phyloP scores from a whole-genome alignment of 805 yeast genomes.

The Schwanniomyces sp. region DNA sequence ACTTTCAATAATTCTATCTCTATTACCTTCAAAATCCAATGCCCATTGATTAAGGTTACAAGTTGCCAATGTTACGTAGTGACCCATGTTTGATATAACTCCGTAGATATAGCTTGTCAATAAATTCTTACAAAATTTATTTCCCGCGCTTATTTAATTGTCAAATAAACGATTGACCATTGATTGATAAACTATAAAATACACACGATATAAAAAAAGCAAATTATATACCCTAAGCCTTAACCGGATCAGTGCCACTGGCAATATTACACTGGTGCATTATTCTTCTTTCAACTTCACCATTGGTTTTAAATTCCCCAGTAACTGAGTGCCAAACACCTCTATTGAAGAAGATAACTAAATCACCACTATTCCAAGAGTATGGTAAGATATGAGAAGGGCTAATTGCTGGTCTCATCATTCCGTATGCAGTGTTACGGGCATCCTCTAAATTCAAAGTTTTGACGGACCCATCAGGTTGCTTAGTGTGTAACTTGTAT shows the following conservation, averaged over 20 bases:
- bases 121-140: not conserved
- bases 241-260: constrained; percentile 65
- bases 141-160: not conserved
- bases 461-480: constrained; percentile 49
- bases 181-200: not conserved
- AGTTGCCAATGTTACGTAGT: constrained; percentile 84
- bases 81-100: constrained; percentile 58
- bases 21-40: constrained; percentile 93
- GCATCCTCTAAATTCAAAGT: constrained; percentile 68
- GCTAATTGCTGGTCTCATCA: constrained; percentile 84
- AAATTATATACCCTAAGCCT: constrained; percentile 6
- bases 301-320: constrained; percentile 68
- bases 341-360: constrained; percentile 82
- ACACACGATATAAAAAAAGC: not conserved
- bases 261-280: constrained; percentile 97
- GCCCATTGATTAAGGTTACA: constrained; percentile 99
- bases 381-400: constrained; percentile 78
- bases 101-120: not conserved
- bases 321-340: constrained; percentile 94
- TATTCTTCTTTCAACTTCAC: constrained; percentile 71
- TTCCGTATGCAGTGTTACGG: constrained; percentile 63
- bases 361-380: constrained; percentile 80
- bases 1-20: constrained; percentile 85
- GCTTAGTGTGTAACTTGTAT: constrained; percentile 54
- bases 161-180: not conserved